Conservation (phyloP, 371 early-diverging fungal species). For the Globomyces sp. region DNA sequence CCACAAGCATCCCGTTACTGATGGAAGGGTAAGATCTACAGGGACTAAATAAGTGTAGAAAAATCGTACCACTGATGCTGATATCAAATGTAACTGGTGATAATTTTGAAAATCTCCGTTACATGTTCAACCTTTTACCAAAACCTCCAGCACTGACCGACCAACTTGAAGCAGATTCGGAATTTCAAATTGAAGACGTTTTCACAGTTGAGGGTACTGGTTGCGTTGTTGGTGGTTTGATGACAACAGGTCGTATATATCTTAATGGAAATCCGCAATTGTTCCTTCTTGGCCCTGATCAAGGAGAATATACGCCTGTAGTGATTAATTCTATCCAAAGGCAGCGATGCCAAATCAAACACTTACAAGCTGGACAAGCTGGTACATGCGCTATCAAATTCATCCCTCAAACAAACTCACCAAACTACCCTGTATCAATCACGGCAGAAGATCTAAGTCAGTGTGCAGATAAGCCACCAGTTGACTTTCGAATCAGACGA, state of each 20-base stretch:
- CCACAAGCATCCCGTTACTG: conserved; percentile 2
- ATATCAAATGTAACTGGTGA: conserved; percentile 54
- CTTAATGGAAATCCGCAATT: conserved; percentile 13
- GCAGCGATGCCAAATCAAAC: conserved; percentile 45
- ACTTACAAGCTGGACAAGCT: conserved; percentile 40
- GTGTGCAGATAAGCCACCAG: conserved; percentile 19
- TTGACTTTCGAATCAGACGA: conserved; percentile 37
- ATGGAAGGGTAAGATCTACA: neutral
- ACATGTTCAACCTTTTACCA: conserved; percentile 47
- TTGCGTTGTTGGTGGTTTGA: conserved; percentile 44
- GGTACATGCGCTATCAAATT: conserved; percentile 43
- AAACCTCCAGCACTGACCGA: conserved; percentile 24
- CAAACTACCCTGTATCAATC: neutral
- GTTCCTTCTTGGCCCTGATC: conserved; percentile 50
- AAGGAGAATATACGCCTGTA: conserved; percentile 41
- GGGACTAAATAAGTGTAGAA: neutral
- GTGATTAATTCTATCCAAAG: conserved; percentile 45
- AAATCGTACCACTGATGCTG: conserved; percentile 50
- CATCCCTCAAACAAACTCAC: conserved; percentile 1
- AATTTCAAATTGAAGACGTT: conserved; percentile 48
- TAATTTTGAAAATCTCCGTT: conserved; percentile 40
- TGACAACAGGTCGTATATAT: conserved; percentile 35
- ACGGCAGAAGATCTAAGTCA: neutral
- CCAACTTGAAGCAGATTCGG: conserved; percentile 23
- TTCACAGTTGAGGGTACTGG: conserved; percentile 47